These are phyloP conservation scores for Chalaropsis thielavioides DNA, from an alignment of 2,329 filamentous ascomycete genomes.

Conservation along the genomic window DNA sequence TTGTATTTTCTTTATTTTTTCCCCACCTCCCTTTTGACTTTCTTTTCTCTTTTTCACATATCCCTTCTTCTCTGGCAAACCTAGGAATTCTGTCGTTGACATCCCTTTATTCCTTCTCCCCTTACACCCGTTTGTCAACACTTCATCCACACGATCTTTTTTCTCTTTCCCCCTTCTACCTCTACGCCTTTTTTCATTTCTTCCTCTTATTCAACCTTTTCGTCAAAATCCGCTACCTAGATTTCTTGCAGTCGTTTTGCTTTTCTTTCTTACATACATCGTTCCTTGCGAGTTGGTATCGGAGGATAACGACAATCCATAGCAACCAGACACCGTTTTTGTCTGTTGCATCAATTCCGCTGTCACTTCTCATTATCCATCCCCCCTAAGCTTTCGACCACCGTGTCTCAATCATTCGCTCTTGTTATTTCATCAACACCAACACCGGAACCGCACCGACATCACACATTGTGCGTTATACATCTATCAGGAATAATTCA, in stretches of 20 bases:
- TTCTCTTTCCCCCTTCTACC: slow-evolving; percentile 1
- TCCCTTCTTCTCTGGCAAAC: slow-evolving; percentile 10
- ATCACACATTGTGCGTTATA: not conserved
- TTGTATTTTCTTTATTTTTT: slow-evolving; percentile 2
- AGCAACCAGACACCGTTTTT: not conserved
- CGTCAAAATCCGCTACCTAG: not conserved
- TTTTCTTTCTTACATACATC: slow-evolving; percentile 11
- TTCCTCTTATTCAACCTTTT: slow-evolving; percentile 6
- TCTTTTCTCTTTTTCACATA: slow-evolving; percentile 3
- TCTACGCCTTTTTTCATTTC: not conserved
- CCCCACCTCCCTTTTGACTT: slow-evolving; percentile 1
- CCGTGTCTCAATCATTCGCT: not conserved
- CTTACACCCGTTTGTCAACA: slow-evolving; percentile 13
- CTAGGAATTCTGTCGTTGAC: slow-evolving; percentile 18
- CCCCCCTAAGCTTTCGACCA: slow-evolving; percentile 1
- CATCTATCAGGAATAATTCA: not conserved
- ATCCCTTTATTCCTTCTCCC: slow-evolving; percentile 14
- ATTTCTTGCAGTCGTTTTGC: not conserved
- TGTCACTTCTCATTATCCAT: slow-evolving; percentile 3
- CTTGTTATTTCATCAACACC: slow-evolving; percentile 4
- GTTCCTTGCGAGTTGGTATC: slow-evolving; percentile 11
- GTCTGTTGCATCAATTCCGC: not conserved
- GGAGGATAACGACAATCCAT: slow-evolving; percentile 6
- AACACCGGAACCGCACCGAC: not conserved
- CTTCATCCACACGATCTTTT: slow-evolving; percentile 16